Evolutionary conservation across 1,284 basidiomycete species (phyloP), one percentile per base, ranked within the genome.

Genomic region (Papiliotrema fonsecae): DNA sequence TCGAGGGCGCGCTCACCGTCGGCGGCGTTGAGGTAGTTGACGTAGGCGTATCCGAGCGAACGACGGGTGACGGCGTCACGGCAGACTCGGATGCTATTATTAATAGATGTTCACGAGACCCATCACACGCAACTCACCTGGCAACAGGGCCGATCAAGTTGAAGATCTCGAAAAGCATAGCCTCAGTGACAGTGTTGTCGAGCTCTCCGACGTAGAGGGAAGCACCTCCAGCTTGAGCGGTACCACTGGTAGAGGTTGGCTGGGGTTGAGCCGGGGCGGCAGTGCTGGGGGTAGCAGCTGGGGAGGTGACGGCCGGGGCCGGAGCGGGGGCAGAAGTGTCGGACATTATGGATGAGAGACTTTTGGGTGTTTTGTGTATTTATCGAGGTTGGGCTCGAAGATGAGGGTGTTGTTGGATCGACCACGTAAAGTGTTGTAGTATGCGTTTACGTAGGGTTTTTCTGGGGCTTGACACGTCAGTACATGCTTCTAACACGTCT

Each of bases 111-210:
- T 50, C 50, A n/a, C n/a, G n/a, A n/a, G n/a, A 50, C 49, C 58
- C 47, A 49, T 10, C 26, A 27, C 28, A 21, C 34, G 26, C 14
- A 36, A 60, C 63, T 54, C 60, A 87, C 87, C 88, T 92, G 54
- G 92, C 92, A 59, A 99, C 96, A 50, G 94, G 93, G 51, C 96
- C 96, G 76, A 98, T 91, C 90, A 98, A 96, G 77, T 94, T 97
- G 82, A 99, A 99, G 74, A 99, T 98, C 81, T 98, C 96, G 72
- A 97, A 99, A 54, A 99, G 82, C 89, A 97, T 97, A 55, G 96
- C 94, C 81, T 99, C 96, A 45, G 93, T 92, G 75, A 99, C 94
- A 59, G 87, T 87, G 61, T 87, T 85, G 77, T 98, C 96, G 64
- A 99, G 87, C 80, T 99, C 96, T 59, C 96, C 96, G 58, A 98